Base-by-base conservation (phyloP, 208 protist genomes). In the Leishmania braziliensis region DNA sequence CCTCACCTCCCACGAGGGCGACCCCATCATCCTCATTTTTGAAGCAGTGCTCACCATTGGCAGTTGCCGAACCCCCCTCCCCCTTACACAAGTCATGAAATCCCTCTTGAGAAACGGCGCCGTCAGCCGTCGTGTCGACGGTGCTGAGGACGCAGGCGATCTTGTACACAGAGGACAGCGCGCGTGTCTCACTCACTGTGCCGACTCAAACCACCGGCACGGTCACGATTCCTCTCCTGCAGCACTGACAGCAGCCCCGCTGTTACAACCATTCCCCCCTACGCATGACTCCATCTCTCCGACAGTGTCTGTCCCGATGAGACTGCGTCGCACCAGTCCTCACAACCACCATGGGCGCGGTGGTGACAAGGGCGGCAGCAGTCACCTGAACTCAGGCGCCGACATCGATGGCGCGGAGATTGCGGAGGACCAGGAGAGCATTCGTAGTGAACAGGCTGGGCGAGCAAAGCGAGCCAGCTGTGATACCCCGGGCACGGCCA, bases 281-380 rank as follows among this genome's bases (percentile, higher is more conserved):
- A 23, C 70, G 39, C 48, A 2, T 33, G 72, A 76, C 72, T 23
- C 72, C n/a, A 76, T 33, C 29, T 51, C 72, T n/a, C 72, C 33
- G 1, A 33, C 48, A 46, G 48, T 53, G n/a, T 63, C 62, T 62
- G 53, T 60, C 50, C 53, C 50, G n/a, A 76, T 76, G 72, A 53
- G 72, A 18, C 33, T 63, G 50, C 72, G 72, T 46, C 72, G 33
- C 12, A 39, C 12, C 4, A 8, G 20, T 26, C 33, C 72, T 62
- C 72, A 8, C 53, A 18, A 36, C 14, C 48, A 33, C n/a, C 48
- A 56, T n/a, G 46, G 70, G 18, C n/a, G 48, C 70, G 48, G n/a
- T 58, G 1, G 12, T 48, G 26, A 48, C 48, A 26, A 75, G 14
- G 10, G 48, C 26, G 18, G 53, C 50, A 65, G 53, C 26, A 14